These are phyloP conservation scores for Amylostereum areolatum DNA, from an alignment of 1,284 basidiomycete genomes.

Conservation along the genomic window DNA sequence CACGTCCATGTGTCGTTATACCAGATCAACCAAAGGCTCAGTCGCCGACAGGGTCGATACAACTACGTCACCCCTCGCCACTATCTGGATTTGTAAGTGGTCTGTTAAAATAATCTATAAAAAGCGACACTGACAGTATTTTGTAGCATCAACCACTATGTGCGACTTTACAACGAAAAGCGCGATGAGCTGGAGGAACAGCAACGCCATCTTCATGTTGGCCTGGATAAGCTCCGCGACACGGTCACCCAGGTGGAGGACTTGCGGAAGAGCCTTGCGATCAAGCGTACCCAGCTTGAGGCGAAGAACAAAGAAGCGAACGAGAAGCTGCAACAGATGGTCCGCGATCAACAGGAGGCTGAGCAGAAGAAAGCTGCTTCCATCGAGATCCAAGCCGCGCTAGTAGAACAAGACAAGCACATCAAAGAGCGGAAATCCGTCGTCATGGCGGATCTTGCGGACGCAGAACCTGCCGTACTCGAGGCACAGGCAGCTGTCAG, in stretches of 20 bases:
- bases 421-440: conserved; percentile 86
- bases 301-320: conserved; percentile 95
- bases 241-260: conserved; percentile 97
- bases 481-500: conserved; percentile 95
- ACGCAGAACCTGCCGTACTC: conserved; percentile 95
- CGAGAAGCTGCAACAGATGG: conserved; percentile 97
- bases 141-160: conserved; percentile 91
- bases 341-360: conserved; percentile 96
- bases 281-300: conserved; percentile 89
- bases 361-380: conserved; percentile 97
- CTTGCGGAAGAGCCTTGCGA: conserved; percentile 90
- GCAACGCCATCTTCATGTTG: conserved; percentile 97
- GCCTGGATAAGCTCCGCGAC: conserved; percentile 93
- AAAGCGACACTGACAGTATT: conserved; percentile 12
- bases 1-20: conserved; percentile 90
- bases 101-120: conserved; percentile 3
- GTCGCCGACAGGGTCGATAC: conserved; percentile 87
- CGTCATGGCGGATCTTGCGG: conserved; percentile 94
- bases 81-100: conserved; percentile 95
- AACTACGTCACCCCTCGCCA: conserved; percentile 98
- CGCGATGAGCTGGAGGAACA: conserved; percentile 99
- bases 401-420: conserved; percentile 86
- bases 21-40: conserved; percentile 84
- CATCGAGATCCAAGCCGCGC: conserved; percentile 90
- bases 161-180: conserved; percentile 94